These are phyloP conservation scores for Picochlorum sp. DNA, from an alignment of 139 green algal species.

Conservation along the genomic window DNA sequence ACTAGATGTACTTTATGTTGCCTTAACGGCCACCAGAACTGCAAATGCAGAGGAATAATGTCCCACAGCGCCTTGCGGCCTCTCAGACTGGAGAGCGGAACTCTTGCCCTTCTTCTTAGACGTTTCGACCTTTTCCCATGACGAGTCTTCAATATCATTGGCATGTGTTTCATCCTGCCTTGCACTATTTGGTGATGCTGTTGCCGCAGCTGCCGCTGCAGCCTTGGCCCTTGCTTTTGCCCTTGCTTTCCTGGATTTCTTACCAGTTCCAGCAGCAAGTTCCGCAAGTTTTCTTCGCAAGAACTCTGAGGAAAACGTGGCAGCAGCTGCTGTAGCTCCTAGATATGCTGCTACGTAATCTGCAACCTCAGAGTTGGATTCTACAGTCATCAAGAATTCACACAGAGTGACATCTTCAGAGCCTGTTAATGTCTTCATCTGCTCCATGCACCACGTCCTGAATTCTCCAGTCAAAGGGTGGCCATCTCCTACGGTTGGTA, in stretches of 20 bases:
- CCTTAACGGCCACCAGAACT: too few species aligned
- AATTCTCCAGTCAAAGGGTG: slow-evolving; percentile 13
- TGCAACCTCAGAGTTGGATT: slow-evolving; percentile 58
- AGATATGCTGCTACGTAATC: slow-evolving; percentile 68
- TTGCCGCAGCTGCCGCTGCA: slow-evolving; percentile 1
- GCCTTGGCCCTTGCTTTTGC: slow-evolving; percentile 16
- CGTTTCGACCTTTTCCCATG: slow-evolving; percentile 27
- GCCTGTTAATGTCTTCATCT: slow-evolving; percentile 52
- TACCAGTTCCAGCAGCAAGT: slow-evolving; percentile 12
- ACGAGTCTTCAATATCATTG: slow-evolving; percentile 16
- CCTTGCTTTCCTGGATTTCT: slow-evolving; percentile 9
- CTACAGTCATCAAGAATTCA: slow-evolving; percentile 59
- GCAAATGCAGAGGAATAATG: too few species aligned
- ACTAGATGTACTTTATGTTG: background rate
- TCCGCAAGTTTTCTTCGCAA: slow-evolving; percentile 51
- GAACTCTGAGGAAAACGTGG: slow-evolving; percentile 70
- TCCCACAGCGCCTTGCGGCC: slow-evolving; percentile 28
- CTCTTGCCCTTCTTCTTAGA: slow-evolving; percentile 34
- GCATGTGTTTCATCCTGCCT: background rate
- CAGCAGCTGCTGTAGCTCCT: slow-evolving; percentile 34
- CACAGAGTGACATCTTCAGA: slow-evolving; percentile 60
- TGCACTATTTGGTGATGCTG: background rate
- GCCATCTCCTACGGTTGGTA: background rate
- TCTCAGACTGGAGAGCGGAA: slow-evolving; percentile 22
- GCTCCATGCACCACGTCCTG: slow-evolving; percentile 36